Base-by-base conservation (phyloP, 2,329 filamentous ascomycete genomes). In the Fusarium stilboides region DNA sequence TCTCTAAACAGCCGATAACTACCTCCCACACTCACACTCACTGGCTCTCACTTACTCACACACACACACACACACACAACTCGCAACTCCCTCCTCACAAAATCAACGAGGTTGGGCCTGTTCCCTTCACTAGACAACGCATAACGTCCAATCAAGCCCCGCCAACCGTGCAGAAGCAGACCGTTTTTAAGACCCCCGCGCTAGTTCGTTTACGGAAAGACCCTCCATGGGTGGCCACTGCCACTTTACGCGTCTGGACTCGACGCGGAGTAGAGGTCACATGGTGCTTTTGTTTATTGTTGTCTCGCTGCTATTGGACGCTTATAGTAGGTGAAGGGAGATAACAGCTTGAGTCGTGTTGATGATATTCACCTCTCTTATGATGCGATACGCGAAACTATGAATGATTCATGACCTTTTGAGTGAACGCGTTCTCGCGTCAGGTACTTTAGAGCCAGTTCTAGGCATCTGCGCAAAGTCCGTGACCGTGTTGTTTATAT, bases 201-300 rank as follows among this genome's bases (percentile, higher is more conserved):
- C 67, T 74, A 74, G 56, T 20, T 70, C 44, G 0, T 6, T 57
- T 62, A 37, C 2, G 44, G 56, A 12, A 15, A n/a, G 26, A 28
- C 39, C 19, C 31, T 36, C 33, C 20, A 51, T 26, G 26, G 26
- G 26, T 28, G 26, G 28, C 28, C 28, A 31, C 28, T 31, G 28
- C 64, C 65, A 74, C 72, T 75, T 68, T 74, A 74, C 73, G 69
- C 73, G 73, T 65, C 61, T 43, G n/a, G 50, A 45, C 69, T 72
- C 62, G 69, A 68, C 53, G 57, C 68, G 72, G 28, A 31, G 28
- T 69, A 64, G 69, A 67, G 66, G 72, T 73, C 72, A 74, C 70
- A 72, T 63, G 59, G 63, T 55, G 44, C 57, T 42, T 46, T 65
- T 67, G 65, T 65, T 65, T 65, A 65, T 65, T 65, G 46, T 59